phyloP scores from a whole-genome alignment of 176 grass and related monocot species.

The Bothriochloa decipiens region DNA sequence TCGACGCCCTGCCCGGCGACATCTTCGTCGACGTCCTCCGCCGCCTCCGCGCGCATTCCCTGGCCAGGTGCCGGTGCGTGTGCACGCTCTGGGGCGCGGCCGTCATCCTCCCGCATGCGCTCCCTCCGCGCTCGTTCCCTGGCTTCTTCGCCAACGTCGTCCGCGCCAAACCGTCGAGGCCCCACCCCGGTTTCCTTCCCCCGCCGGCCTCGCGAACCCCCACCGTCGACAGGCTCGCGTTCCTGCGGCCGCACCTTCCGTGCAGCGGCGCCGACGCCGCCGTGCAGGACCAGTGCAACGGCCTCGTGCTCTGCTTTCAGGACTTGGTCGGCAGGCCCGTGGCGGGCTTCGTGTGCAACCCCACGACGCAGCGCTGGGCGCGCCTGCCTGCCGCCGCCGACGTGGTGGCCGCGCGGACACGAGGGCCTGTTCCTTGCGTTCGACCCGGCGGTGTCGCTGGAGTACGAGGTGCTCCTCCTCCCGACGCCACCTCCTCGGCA shows the following conservation, averaged over 20 bases:
- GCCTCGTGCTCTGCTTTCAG: constrained; percentile 35
- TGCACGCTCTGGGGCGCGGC: neutral
- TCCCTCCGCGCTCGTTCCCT: neutral
- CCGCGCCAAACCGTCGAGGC: neutral
- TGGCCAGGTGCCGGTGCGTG: constrained; percentile 24
- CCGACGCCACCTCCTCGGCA: neutral
- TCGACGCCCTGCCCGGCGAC: constrained; percentile 12
- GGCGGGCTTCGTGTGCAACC: constrained; percentile 23
- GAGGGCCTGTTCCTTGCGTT: constrained; percentile 17
- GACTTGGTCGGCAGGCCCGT: neutral
- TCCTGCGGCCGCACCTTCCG: constrained; percentile 17
- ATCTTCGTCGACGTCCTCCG: neutral
- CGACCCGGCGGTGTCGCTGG: constrained; percentile 7
- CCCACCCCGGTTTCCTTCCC: neutral
- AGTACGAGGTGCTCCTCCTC: constrained; percentile 25
- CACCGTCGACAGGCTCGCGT: neutral
- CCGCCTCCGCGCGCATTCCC: neutral
- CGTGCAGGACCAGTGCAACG: constrained; percentile 22
- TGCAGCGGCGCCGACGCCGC: neutral
- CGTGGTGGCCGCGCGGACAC: constrained; percentile 1
- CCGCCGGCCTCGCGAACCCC: neutral
- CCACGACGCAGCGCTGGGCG: constrained; percentile 24
- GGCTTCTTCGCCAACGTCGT: constrained; percentile 21
- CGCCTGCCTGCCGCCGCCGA: constrained; percentile 19
- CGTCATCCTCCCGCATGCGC: constrained; percentile 25